Base-by-base conservation (phyloP, 1,139 yeast genomes). In the Saccharomyces hybrid region DNA sequence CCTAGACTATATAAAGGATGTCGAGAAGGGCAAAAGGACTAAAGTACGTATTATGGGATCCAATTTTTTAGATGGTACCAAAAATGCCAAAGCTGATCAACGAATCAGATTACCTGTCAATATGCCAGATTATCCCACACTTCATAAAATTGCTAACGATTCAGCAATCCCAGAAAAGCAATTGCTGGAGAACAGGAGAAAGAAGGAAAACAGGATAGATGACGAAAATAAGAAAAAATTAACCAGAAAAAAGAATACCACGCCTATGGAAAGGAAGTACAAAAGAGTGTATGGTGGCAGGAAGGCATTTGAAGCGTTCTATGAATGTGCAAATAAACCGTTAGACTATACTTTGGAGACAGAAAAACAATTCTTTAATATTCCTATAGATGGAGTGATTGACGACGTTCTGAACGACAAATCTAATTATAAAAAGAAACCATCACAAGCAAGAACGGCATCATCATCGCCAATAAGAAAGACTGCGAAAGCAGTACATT, bases 241-340 rank as follows among this genome's bases (percentile, higher is more conserved):
- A 31, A 16, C 20, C 34, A 50, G 31, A 42, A 48, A 27, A 13
- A 26, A 32, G 29, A 32, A 38, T 11, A 3, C 56, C 8, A 34
- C 51, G 2, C 55, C 53, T 4, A 27, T 27, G 8, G 52, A 51
- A 8, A 59, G 55, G 26, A 38, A 46, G 32, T 49, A 48, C 42
- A 54, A 48, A 8, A 47, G 48, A 20, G 44, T 49, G 2, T 44
- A 47, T 13, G 59, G 59, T 14, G 59, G 58, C 11, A 52, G 50
- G 20, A 62, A 63, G 28, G 71, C 73, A 5, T 60, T 64, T 20
- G 71, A 68, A 28, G 54, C 55, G 11, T 58, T 73, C 46, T 70
- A 72, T 53, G 64, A 64, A 41, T 61, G 59, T 5, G 48, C 69
- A 41, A 70, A 67, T 52, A 47, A 57, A 59, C n/a, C 60, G 62